These are phyloP conservation scores for Acacia crassicarpa DNA, from an alignment of 306 rosid species.

Conservation along the genomic window DNA sequence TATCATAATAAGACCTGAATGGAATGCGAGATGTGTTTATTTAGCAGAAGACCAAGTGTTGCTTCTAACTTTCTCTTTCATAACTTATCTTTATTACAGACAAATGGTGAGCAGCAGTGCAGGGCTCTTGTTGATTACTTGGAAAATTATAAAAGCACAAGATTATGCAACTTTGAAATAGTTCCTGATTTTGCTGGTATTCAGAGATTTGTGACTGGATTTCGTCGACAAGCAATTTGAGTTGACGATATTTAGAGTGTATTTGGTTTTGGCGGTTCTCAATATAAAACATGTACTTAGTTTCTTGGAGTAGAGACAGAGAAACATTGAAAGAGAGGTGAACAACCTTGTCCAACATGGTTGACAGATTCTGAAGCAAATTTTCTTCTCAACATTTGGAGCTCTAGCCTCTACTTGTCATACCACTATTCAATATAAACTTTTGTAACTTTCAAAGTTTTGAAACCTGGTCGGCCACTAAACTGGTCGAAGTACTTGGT, in stretches of 20 bases:
- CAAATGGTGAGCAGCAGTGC: conserved; percentile 86
- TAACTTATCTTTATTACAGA: conserved; percentile 49
- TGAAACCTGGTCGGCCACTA: no score
- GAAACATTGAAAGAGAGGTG: not conserved
- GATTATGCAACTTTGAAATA: conserved; percentile 55
- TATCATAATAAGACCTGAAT: not conserved
- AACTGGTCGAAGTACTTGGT: no score
- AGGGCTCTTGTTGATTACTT: conserved; percentile 61
- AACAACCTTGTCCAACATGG: not conserved
- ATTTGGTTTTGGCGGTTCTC: not conserved
- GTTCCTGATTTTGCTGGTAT: conserved; percentile 70
- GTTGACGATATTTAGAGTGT: not conserved
- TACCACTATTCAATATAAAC: no score
- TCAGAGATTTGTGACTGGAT: conserved; percentile 77
- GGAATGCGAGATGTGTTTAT: not conserved
- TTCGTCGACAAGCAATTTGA: conserved; percentile 37
- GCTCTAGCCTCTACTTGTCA: not conserved
- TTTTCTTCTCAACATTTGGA: not conserved
- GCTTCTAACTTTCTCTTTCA: conserved; percentile 29
- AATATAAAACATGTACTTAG: not conserved
- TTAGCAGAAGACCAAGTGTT: not conserved
- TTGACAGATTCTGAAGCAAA: not conserved
- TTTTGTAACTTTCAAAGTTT: not conserved
- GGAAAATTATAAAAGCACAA: conserved; percentile 48
- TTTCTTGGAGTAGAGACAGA: not conserved